These are phyloP conservation scores for Solanum hybrid DNA, from an alignment of 305 asterid species.

Conservation along the genomic window DNA sequence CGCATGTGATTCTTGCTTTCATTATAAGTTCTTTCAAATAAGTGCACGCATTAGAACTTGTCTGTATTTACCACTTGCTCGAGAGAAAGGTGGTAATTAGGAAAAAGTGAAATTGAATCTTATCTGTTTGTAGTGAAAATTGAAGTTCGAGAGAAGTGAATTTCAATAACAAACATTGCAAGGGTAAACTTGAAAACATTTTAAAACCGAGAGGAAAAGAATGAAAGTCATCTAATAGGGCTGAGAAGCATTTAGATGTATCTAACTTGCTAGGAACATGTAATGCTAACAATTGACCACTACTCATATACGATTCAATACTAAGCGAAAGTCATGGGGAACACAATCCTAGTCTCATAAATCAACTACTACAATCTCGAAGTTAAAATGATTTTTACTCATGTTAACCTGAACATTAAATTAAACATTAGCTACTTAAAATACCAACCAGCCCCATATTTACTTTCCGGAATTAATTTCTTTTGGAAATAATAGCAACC, in stretches of 20 bases:
- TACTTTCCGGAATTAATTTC: background rate
- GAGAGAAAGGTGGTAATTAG: background rate
- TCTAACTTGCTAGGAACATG: background rate
- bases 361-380: background rate
- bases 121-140: background rate
- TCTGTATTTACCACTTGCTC: background rate
- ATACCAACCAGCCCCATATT: background rate
- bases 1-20: background rate
- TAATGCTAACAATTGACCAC: background rate
- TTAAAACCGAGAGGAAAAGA: background rate
- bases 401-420: background rate
- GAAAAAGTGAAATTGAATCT: background rate
- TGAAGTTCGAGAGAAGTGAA: background rate
- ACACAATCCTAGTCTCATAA: background rate
- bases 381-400: background rate
- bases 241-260: background rate
- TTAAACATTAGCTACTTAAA: background rate
- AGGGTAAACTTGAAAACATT: background rate
- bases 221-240: background rate
- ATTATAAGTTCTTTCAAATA: background rate
- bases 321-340: background rate
- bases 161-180: background rate
- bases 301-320: background rate
- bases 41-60: background rate
- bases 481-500: background rate